Conservation (phyloP, 2,329 filamentous ascomycete genomes). For the Cadophora malorum region DNA sequence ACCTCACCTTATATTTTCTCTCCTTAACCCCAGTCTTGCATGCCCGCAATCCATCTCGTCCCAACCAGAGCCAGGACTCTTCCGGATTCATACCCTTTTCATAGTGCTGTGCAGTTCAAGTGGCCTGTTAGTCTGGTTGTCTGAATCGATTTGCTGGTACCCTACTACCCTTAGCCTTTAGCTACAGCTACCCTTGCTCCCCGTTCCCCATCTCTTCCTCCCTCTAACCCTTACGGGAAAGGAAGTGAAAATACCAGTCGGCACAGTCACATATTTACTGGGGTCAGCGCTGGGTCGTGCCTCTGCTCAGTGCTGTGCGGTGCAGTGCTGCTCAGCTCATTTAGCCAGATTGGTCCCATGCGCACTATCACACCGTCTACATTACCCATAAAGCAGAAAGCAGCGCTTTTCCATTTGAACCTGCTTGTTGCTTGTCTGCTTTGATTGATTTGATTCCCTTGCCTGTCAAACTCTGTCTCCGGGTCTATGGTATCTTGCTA, state of each 20-base stretch:
- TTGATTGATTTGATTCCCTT: not conserved
- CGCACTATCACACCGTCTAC: conserved; percentile 37
- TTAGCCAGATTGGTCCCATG: conserved; percentile 42
- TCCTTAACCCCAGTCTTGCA: not conserved
- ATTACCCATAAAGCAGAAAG: conserved; percentile 34
- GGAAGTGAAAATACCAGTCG: conserved; percentile 16
- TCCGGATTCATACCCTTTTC: not conserved
- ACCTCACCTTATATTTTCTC: not conserved
- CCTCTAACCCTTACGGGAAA: not conserved
- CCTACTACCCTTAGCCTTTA: not conserved
- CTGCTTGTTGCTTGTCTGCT: not conserved
- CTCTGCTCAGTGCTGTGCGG: not conserved
- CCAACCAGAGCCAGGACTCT: not conserved
- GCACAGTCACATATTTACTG: conserved; percentile 3
- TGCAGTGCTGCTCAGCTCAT: conserved; percentile 9
- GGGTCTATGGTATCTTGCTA: conserved; percentile 21
- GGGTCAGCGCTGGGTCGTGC: not conserved
- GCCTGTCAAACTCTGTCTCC: conserved; percentile 8
- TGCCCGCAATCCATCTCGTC: not conserved
- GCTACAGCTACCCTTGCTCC: not conserved
- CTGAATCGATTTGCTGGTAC: conserved; percentile 3
- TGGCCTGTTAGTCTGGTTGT: conserved; percentile 2
- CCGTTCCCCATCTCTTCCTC: not conserved
- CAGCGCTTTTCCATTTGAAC: conserved; percentile 18
- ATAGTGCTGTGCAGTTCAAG: not conserved